phyloP scores from a whole-genome alignment of 805 yeast species.

The Cyberlindnera bimundalis region DNA sequence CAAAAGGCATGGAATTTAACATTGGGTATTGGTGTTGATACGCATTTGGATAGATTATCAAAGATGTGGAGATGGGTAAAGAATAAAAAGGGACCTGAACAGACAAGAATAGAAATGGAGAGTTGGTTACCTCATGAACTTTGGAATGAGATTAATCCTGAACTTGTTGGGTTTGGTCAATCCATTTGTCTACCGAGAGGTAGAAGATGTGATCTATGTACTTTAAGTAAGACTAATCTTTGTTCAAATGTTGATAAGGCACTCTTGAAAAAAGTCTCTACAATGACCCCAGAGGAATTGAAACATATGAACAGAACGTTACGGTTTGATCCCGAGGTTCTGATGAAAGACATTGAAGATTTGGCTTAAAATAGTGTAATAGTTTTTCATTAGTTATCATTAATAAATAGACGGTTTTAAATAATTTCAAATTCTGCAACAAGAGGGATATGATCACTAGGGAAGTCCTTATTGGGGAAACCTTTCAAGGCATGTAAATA shows the following conservation, averaged over 20 bases:
- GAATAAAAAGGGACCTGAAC: conserved; percentile 62
- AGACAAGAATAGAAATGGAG: conserved; percentile 64
- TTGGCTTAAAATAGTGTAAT: conserved; percentile 12
- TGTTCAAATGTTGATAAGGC: conserved; percentile 58
- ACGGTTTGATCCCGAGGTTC: conserved; percentile 41
- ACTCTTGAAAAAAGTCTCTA: conserved; percentile 32
- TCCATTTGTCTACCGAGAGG: conserved; percentile 74
- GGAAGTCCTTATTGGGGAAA: conserved; percentile 55
- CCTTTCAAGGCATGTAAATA: conserved; percentile 36
- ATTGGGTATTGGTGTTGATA: conserved; percentile 91
- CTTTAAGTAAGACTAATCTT: conserved; percentile 46
- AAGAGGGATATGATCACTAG: conserved; percentile 36
- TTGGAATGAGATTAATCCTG: conserved; percentile 85
- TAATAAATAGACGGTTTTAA: conserved; percentile 11
- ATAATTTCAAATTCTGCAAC: conserved; percentile 25
- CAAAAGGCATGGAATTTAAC: conserved; percentile 80
- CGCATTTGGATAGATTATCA: conserved; percentile 79
- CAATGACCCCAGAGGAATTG: conserved; percentile 22
- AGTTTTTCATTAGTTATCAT: conserved; percentile 1
- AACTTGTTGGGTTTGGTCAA: conserved; percentile 93
- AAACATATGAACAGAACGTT: conserved; percentile 27
- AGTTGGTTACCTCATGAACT: conserved; percentile 67
- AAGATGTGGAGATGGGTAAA: conserved; percentile 78
- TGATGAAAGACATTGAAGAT: conserved; percentile 36
- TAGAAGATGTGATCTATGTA: conserved; percentile 68